Base-by-base conservation (phyloP, 2,329 filamentous ascomycete genomes). In the Aspergillus sp. region DNA sequence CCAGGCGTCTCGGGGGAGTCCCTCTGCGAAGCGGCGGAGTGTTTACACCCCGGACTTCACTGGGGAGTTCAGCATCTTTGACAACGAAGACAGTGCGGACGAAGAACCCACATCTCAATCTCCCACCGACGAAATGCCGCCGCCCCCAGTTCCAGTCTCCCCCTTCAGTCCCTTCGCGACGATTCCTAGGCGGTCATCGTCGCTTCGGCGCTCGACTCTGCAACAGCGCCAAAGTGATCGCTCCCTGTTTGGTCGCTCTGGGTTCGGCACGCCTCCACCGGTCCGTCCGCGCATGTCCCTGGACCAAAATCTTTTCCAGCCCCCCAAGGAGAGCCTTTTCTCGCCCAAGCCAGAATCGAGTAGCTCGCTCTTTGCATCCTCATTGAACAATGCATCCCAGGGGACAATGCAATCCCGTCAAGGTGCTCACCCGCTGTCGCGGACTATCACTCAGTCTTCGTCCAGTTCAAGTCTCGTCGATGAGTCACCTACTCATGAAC, bases 21-120 rank as follows among this genome's bases (percentile, higher is more conserved):
- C 93, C 0, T 86, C 91, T 49, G 87, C 90, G 41, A 96, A 96
- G 73, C 80, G 93, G 54, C 82, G 93, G 59, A 96, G 90, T 68
- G 70, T 94, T 57, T 88, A 95, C 64, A 85, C 85, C 39, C 75
- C 83, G n/a, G 79, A 71, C 55, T 73, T 83, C 52, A 75, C 76
- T 41, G 65, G 73, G 28, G 78, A 82, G 55, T 85, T 88, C 61
- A 88, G 82, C 63, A 81, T 94, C 32, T 94, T 94, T 63, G 88
- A 90, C 47, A 64, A 60, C 41, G 62, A 66, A 38, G 54, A 58
- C 38, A 34, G 43, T 44, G 54, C 53, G 43, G 42, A 44, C 6
- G 58, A 61, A 48, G 59, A 63, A 27, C 52, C 59, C 42, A 51
- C 52, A 28, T 57, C 60, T 47, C 62, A 55, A 43, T 63, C 64